Evolutionary conservation across 176 grass and related monocot species (phyloP), one percentile per base, ranked within the genome.

Genomic region (Carex parvula): DNA sequence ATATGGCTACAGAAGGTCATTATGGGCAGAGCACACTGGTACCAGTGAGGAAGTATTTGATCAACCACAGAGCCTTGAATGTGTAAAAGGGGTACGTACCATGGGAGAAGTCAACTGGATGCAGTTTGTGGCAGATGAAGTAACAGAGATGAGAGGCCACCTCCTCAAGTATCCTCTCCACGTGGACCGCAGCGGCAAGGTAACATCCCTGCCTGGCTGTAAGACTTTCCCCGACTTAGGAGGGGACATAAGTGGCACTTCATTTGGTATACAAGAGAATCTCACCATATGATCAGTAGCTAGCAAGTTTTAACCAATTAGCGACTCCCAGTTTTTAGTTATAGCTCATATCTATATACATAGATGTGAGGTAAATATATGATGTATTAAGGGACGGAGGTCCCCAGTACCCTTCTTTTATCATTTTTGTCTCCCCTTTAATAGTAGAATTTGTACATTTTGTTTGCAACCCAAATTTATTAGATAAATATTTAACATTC

Each of bases 21-120:
- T 98, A 5, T 98, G 95, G 95, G 91, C 91, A 1, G 92, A 98
- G 63, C 92, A 98, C 53, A 76, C 90, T 3, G 95, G 92, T 55
- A 68, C 44, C 6, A 35, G 89, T n/a, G 89, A 92, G 53, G 81
- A 87, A 26, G 71, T 82, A 54, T 98, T 94, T 62, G 79, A 35
- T 0, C 83, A 48, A 48, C 95, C 95, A 8, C 79, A 98, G 5
- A 83, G 85, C 0, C 1, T 67, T 29, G 91, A 94, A 66, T 98
- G 95, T 33, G 88, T 94, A 35, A 86, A 57, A 13, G 37, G 26
- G 60, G 89, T 98, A 85, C 89, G 92, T 37, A 18, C 70, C 24
- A 81, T 98, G 77, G 91, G 90, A 14, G 87, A 91, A 37, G 63
- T 84, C 2, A 94, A 98, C 42, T 98, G 92, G 95, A 48, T 30